Conservation (phyloP, 495 filamentous ascomycete species). For the Aspergillus wentii region DNA sequence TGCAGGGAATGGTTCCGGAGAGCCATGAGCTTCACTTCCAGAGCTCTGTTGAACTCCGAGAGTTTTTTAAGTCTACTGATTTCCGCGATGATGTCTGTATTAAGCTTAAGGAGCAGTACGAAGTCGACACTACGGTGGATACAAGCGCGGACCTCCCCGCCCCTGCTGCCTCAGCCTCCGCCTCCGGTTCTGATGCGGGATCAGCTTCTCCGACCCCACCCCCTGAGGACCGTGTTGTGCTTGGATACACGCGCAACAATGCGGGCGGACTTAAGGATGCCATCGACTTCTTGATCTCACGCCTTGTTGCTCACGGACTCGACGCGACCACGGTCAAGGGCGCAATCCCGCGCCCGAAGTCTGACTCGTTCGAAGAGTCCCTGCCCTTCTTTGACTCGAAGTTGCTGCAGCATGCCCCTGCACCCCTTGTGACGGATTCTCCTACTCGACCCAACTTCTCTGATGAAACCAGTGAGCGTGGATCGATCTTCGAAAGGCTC, state of each 20-base stretch:
- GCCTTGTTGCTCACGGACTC: constrained; percentile 76
- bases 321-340: constrained; percentile 85
- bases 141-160: constrained; percentile 33
- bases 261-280: constrained; percentile 93
- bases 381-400: constrained; percentile 96
- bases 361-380: constrained; percentile 96
- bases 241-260: constrained; percentile 93
- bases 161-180: no score
- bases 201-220: constrained; percentile 29
- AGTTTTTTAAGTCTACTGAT: constrained; percentile 70
- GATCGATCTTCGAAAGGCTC: constrained; percentile 80
- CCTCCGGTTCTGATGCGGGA: constrained; percentile 29
- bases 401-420: constrained; percentile 83
- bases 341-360: constrained; percentile 91
- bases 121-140: constrained; percentile 73
- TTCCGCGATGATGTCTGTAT: constrained; percentile 73
- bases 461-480: constrained; percentile 73
- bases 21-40: constrained; percentile 85
- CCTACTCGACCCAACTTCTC: constrained; percentile 72
- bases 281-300: constrained; percentile 85
- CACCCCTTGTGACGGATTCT: constrained; percentile 74
- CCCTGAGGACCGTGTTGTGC: constrained; percentile 51
- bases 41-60: constrained; percentile 64
- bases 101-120: constrained; percentile 86
- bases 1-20: constrained; percentile 90